These are phyloP conservation scores for Ustilago shanxiensis DNA, from an alignment of 1,284 basidiomycete genomes.

Conservation along the genomic window DNA sequence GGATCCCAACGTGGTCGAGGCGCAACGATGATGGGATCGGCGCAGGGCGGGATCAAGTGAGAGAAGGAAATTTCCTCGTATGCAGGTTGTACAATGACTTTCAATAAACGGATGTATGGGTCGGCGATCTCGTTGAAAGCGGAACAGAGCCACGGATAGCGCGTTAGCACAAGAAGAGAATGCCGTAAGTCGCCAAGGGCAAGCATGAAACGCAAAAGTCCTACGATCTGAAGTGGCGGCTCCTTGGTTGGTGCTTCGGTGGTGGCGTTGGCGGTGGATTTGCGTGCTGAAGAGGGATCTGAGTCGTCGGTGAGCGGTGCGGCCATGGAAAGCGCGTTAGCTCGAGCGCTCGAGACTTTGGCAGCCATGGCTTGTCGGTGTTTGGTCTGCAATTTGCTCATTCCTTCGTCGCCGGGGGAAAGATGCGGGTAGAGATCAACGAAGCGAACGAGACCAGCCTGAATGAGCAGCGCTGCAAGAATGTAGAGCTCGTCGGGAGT, in stretches of 20 bases:
- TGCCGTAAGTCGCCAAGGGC: slow-evolving; percentile 85
- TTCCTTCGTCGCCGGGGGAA: slow-evolving; percentile 62
- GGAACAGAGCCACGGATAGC: slow-evolving; percentile 87
- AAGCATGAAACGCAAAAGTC: slow-evolving; percentile 83
- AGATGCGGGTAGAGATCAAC: slow-evolving; percentile 90
- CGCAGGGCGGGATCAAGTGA: slow-evolving; percentile 76
- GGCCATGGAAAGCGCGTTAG: slow-evolving; percentile 85
- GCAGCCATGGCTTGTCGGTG: slow-evolving; percentile 79
- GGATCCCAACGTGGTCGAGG: slow-evolving; percentile 66
- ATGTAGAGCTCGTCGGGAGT: slow-evolving; percentile 83
- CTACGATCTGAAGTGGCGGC: slow-evolving; percentile 82
- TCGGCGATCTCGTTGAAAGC: slow-evolving; percentile 85
- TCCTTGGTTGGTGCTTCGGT: slow-evolving; percentile 73
- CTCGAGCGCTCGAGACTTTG: slow-evolving; percentile 75
- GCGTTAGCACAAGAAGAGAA: slow-evolving; percentile 82
- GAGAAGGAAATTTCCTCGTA: slow-evolving; percentile 54
- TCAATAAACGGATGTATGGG: slow-evolving; percentile 72
- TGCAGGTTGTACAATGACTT: slow-evolving; percentile 61
- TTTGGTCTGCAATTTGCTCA: slow-evolving; percentile 74
- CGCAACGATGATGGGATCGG: slow-evolving; percentile 69
- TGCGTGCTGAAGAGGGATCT: slow-evolving; percentile 41
- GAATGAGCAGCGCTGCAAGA: slow-evolving; percentile 86
- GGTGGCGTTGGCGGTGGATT: slow-evolving; percentile 65
- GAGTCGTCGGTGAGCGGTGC: slow-evolving; percentile 80
- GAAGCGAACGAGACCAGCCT: slow-evolving; percentile 85